Evolutionary conservation across 139 green algal species (phyloP).

Genomic region (Haematococcus lacustris): DNA sequence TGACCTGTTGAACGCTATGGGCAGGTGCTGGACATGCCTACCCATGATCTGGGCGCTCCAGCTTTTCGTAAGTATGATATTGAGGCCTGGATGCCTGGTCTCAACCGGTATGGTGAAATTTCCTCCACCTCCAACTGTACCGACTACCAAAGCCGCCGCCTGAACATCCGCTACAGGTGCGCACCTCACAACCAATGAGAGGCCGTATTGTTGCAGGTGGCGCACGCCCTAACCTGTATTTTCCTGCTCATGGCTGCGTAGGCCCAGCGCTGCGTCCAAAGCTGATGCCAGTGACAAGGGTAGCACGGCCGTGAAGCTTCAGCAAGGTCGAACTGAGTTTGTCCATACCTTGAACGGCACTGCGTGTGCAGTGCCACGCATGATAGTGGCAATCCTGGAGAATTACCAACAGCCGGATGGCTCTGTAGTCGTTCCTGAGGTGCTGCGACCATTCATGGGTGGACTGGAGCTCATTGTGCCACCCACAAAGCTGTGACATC

Average conservation of each 20-base stretch:
- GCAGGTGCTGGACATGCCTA: conserved; percentile 92
- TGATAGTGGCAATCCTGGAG: conserved; percentile 97
- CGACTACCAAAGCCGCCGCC: conserved; percentile 88
- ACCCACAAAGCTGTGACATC: too few relatives aligned
- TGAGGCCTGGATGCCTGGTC: conserved; percentile 94
- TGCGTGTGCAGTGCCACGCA: conserved; percentile 88
- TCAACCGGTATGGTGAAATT: conserved; percentile 93
- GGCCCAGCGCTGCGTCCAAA: too few relatives aligned
- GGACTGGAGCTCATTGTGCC: conserved; percentile 69
- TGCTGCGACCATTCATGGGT: conserved; percentile 84
- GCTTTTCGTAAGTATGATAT: conserved; percentile 97
- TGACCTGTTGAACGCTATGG: background rate
- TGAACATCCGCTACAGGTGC: conserved; percentile 76
- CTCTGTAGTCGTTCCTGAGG: conserved; percentile 76
- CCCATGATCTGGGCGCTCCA: conserved; percentile 87
- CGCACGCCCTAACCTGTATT: too few relatives aligned
- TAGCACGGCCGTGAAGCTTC: too few relatives aligned
- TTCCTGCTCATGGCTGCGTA: too few relatives aligned
- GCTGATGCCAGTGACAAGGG: too few relatives aligned
- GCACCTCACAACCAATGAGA: too few relatives aligned
- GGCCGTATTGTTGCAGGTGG: too few relatives aligned
- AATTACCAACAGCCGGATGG: conserved; percentile 94
- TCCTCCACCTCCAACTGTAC: conserved; percentile 96
- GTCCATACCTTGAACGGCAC: conserved; percentile 98
- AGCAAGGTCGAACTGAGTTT: conserved; percentile 69